Percentiles rank a stretch among this genome's conserved stretches.
Conservation (phyloP, 2,329 filamentous ascomycete species). For the Penicillium expansum region DNA sequence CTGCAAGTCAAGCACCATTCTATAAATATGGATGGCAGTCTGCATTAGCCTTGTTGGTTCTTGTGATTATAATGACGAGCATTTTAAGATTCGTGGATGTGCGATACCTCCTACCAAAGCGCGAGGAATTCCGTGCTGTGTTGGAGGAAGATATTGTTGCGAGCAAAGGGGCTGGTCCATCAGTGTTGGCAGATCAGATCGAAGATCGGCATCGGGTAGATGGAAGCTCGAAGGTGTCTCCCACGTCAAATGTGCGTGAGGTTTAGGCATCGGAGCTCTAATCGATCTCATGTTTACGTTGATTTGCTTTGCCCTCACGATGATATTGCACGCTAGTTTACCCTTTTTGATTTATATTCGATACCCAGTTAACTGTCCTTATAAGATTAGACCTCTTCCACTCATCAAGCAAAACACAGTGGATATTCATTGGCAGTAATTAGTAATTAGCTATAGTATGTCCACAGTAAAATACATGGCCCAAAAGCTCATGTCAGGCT, state of each 20-base stretch:
- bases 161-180: constrained; percentile 8
- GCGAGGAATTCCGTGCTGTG: constrained; percentile 17
- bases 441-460: background rate
- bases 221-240: background rate
- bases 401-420: background rate
- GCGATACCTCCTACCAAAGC: constrained; percentile 35
- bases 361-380: background rate
- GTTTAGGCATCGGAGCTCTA: background rate
- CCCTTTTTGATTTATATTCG: background rate
- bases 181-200: background rate
- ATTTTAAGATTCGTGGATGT: constrained; percentile 47
- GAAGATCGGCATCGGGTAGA: background rate
- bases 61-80: constrained; percentile 49
- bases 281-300: background rate
- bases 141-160: constrained; percentile 14
- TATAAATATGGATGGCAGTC: constrained; percentile 53
- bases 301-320: background rate
- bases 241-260: background rate
- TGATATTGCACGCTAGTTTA: too few species aligned
- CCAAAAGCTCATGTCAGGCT: too few species aligned
- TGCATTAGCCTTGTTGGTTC: constrained; percentile 44
- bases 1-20: constrained; percentile 51
- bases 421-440: background rate
- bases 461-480: background rate
- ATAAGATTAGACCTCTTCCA: background rate